Evolutionary conservation across 148 eudicot genomes (phyloP).

Genomic region (Rhododendron henanense): DNA sequence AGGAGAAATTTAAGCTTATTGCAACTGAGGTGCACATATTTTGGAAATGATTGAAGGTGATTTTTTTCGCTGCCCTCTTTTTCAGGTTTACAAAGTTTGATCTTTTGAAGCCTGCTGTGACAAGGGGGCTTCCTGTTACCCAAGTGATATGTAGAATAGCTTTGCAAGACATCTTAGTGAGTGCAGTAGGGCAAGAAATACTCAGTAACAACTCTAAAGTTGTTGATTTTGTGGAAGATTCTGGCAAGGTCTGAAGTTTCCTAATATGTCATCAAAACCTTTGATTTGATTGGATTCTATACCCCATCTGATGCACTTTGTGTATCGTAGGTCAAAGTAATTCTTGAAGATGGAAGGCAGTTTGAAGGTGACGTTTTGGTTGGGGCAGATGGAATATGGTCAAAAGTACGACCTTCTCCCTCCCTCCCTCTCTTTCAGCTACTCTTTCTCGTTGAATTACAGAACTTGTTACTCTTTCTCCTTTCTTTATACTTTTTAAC

Average conservation of each 20-base stretch:
- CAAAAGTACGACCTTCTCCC: constrained; percentile 5
- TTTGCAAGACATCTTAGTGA: constrained; percentile 25
- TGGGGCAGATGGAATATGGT: constrained; percentile 27
- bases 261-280: not conserved
- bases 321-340: constrained; percentile 14
- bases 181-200: constrained; percentile 18
- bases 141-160: constrained; percentile 22
- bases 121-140: constrained; percentile 20
- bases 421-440: not conserved
- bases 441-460: not conserved
- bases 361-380: constrained; percentile 22
- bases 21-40: not conserved
- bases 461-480: not conserved
- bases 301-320: not conserved
- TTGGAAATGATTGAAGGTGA: not conserved
- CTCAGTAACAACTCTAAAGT: constrained; percentile 22
- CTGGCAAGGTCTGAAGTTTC: constrained; percentile 17
- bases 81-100: constrained; percentile 24
- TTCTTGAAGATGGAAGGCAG: constrained; percentile 20
- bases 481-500: not conserved
- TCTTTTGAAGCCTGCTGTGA: constrained; percentile 18
- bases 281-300: not conserved
- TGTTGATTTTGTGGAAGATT: constrained; percentile 18
- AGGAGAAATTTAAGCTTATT: not conserved
- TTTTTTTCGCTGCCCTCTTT: not conserved